Conservation (phyloP, 2,329 filamentous ascomycete species). For the Curvularia verruculosa region DNA sequence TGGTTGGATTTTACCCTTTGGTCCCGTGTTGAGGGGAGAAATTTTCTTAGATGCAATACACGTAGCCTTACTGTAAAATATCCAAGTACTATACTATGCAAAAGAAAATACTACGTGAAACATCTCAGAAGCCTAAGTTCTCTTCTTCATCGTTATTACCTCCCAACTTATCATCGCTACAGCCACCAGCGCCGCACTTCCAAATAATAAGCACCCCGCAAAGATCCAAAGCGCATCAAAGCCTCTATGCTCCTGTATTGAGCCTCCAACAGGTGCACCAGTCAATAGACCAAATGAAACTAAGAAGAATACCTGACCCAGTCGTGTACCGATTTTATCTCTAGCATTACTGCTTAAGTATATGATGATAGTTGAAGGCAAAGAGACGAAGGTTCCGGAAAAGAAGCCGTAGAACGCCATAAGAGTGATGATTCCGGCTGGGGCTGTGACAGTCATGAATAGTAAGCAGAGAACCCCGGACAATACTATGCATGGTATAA, state of each 20-base stretch:
- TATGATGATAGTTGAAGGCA: slow-evolving; percentile 56
- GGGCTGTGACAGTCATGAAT: slow-evolving; percentile 47
- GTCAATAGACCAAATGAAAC: slow-evolving; percentile 59
- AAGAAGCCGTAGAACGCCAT: slow-evolving; percentile 57
- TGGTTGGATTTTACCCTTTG: no score
- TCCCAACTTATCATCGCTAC: neutral
- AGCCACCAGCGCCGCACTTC: slow-evolving; percentile 18
- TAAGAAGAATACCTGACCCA: slow-evolving; percentile 62
- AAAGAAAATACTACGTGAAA: no score
- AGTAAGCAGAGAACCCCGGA: slow-evolving; percentile 51
- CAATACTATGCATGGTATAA: slow-evolving; percentile 52
- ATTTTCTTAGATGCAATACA: no score
- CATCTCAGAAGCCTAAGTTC: neutral
- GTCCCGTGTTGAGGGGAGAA: no score
- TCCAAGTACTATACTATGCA: no score
- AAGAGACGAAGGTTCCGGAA: slow-evolving; percentile 54
- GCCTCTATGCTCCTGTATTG: slow-evolving; percentile 56
- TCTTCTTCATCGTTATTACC: neutral
- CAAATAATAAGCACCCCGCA: slow-evolving; percentile 46
- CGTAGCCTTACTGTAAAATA: no score
- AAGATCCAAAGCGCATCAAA: slow-evolving; percentile 54
- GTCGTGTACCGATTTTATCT: slow-evolving; percentile 56
- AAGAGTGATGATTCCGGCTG: slow-evolving; percentile 50
- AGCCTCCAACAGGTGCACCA: slow-evolving; percentile 63
- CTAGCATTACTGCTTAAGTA: slow-evolving; percentile 51